Evolutionary conservation across 805 yeast genomes (phyloP).

Genomic region (Komagataella populi): DNA sequence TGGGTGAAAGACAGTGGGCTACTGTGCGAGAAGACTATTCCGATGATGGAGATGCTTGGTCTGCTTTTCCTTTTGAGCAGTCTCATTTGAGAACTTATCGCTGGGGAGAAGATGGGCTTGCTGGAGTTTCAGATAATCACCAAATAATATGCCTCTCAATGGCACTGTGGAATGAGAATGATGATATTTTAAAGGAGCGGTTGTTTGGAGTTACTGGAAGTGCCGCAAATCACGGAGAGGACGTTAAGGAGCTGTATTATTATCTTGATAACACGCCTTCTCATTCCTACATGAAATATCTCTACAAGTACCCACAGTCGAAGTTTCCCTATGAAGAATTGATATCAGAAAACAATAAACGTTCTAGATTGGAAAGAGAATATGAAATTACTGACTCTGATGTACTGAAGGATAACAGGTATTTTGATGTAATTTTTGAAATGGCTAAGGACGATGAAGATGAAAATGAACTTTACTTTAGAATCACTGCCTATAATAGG

Average conservation of each 20-base stretch:
- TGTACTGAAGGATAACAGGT: slow-evolving; percentile 53
- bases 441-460: slow-evolving; percentile 78
- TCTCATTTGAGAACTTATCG: slow-evolving; percentile 70
- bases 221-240: slow-evolving; percentile 94
- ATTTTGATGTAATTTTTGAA: slow-evolving; percentile 82
- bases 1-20: slow-evolving; percentile 82
- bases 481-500: slow-evolving; percentile 81
- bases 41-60: slow-evolving; percentile 81
- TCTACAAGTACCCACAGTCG: slow-evolving; percentile 85
- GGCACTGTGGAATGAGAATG: slow-evolving; percentile 88
- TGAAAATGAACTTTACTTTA: slow-evolving; percentile 67
- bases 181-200: slow-evolving; percentile 72
- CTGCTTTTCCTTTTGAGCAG: slow-evolving; percentile 74
- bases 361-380: slow-evolving; percentile 59
- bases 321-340: slow-evolving; percentile 74
- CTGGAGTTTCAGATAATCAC: slow-evolving; percentile 78
- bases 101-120: slow-evolving; percentile 95
- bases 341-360: slow-evolving; percentile 48
- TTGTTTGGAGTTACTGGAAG: slow-evolving; percentile 83
- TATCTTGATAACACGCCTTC: slow-evolving; percentile 88
- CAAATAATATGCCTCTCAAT: slow-evolving; percentile 65
- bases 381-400: slow-evolving; percentile 79
- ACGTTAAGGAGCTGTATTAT: slow-evolving; percentile 75
- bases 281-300: slow-evolving; percentile 82
- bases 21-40: slow-evolving; percentile 85